Evolutionary conservation across 352 stramenopile genomes (phyloP).

Genomic region (Phytophthora rubi): DNA sequence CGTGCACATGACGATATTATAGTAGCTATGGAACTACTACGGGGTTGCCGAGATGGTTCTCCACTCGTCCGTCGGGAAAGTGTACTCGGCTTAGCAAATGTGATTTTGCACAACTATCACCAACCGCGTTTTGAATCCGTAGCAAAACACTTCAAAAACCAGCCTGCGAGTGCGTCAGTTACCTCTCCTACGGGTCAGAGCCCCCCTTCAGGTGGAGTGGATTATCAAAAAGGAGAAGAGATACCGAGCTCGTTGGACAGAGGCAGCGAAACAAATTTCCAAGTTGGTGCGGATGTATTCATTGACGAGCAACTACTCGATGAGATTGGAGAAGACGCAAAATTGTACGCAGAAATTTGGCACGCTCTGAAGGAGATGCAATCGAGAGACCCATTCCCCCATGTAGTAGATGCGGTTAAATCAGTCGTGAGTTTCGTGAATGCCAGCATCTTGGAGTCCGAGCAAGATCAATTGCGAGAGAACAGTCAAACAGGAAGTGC

Average conservation of each 20-base stretch:
- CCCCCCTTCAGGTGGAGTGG: conserved; percentile 13
- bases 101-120: conserved; percentile 90
- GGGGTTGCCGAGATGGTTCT: conserved; percentile 78
- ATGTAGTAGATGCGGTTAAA: conserved; percentile 69
- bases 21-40: conserved; percentile 71
- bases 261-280: conserved; percentile 21
- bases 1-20: conserved; percentile 72
- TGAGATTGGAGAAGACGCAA: conserved; percentile 62
- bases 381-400: conserved; percentile 87
- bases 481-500: conserved; percentile 36
- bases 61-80: conserved; percentile 86
- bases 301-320: conserved; percentile 53
- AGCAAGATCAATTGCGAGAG: conserved; percentile 56
- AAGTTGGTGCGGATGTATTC: conserved; percentile 35
- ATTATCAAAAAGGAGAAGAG: conserved; percentile 23
- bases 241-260: conserved; percentile 13
- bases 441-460: conserved; percentile 55
- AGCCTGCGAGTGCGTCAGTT: conserved; percentile 20
- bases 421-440: conserved; percentile 73
- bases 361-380: conserved; percentile 84
- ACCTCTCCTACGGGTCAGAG: conserved; percentile 5
- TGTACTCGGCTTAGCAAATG: conserved; percentile 81
- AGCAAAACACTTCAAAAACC: conserved; percentile 81
- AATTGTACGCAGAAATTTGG: conserved; percentile 90
- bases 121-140: conserved; percentile 85